phyloP scores from a whole-genome alignment of 129 eudicot species.

The Lactuca sativa region DNA sequence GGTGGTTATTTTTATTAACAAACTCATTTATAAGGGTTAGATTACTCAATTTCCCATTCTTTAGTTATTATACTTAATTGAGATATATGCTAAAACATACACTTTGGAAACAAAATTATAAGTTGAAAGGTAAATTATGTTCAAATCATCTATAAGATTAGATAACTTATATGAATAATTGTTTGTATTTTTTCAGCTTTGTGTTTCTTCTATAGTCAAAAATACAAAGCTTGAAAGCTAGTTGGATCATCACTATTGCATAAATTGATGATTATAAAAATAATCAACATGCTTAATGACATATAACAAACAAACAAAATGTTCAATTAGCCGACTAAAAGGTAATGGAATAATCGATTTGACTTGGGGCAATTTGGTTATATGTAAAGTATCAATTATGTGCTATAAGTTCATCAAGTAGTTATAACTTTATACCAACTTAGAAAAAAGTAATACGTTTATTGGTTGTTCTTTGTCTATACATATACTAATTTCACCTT shows the following conservation, averaged over 20 bases:
- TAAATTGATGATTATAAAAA: too few species aligned
- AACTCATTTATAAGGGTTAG: too few species aligned
- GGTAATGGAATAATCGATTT: not conserved
- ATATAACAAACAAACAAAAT: not conserved
- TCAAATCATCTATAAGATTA: too few species aligned
- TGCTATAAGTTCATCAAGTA: not conserved
- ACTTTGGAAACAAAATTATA: too few species aligned
- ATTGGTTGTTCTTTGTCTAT: not conserved
- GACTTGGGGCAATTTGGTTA: slow-evolving; percentile 1
- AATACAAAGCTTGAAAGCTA: not conserved
- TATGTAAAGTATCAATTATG: slow-evolving; percentile 12
- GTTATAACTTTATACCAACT: not conserved
- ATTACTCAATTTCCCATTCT: too few species aligned
- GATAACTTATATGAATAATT: too few species aligned
- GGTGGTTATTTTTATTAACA: too few species aligned
- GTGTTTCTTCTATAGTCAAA: too few species aligned
- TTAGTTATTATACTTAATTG: too few species aligned
- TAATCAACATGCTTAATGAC: not conserved
- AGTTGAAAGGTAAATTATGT: too few species aligned
- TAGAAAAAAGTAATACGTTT: not conserved
- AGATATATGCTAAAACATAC: too few species aligned
- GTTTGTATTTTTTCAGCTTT: too few species aligned
- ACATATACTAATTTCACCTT: slow-evolving; percentile 5
- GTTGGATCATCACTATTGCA: not conserved
- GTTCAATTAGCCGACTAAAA: slow-evolving; percentile 7